Conservation (phyloP, 352 stramenopile genomes). For the Phytopythium delawarense region DNA sequence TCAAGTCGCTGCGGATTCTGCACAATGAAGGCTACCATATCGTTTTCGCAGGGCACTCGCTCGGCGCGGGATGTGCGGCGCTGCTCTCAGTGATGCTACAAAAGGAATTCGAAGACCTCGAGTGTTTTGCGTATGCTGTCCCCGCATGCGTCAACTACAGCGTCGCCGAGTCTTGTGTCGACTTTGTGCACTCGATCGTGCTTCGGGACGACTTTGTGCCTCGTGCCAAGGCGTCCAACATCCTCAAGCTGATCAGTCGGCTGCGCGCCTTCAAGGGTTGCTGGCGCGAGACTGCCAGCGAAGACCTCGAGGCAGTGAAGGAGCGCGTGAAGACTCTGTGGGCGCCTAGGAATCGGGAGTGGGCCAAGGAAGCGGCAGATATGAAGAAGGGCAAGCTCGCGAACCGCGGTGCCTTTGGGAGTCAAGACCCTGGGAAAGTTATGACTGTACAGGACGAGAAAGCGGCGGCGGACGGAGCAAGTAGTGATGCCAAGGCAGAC, state of each 20-base stretch:
- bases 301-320: constrained; percentile 80
- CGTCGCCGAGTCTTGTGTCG: constrained; percentile 67
- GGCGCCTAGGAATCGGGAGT: constrained; percentile 78
- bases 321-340: constrained; percentile 79
- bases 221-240: constrained; percentile 79
- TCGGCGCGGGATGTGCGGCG: constrained; percentile 72
- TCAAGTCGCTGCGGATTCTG: constrained; percentile 65
- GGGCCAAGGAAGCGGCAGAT: constrained; percentile 65
- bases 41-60: constrained; percentile 76
- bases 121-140: constrained; percentile 85
- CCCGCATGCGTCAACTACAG: constrained; percentile 80
- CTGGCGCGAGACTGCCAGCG: constrained; percentile 73
- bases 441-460: not conserved
- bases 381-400: constrained; percentile 41
- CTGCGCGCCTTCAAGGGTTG: constrained; percentile 80
- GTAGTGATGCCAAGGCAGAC: constrained; percentile 11
- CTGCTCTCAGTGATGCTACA: constrained; percentile 83
- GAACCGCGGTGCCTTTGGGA: constrained; percentile 2
- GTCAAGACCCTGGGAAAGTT: not conserved
- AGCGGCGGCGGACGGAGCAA: constrained; percentile 2
- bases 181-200: constrained; percentile 83
- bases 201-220: constrained; percentile 85
- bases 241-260: constrained; percentile 68
- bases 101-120: constrained; percentile 75
- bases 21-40: constrained; percentile 79